Base-by-base conservation (phyloP, 78 protist genomes). In the Cavenderia fasciculata region DNA sequence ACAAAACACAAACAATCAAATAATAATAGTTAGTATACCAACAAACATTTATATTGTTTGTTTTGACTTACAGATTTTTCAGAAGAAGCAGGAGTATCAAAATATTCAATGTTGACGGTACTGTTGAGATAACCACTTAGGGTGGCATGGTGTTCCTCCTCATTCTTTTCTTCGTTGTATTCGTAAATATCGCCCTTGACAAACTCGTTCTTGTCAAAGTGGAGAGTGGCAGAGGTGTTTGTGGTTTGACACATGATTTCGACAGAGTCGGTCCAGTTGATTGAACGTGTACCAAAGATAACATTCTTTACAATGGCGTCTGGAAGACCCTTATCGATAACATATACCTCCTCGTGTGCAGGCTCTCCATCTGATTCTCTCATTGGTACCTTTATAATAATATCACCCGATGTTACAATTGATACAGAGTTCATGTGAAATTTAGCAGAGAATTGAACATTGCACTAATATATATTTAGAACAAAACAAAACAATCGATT, bases 401-500 rank as follows among this genome's bases (percentile, higher is more conserved):
- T 72, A 4, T 76, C 73, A 57, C 90, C 90, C 19, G 90, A 10
- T 16, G 90, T 82, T 19, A 82, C 79, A 40, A 82, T 51, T 51
- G 90, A 82, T 21, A 82, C 90, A 40, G 90, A 82, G 38, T 82
- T 82, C 90, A 82, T 82, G 46, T 82, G 90, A 29, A 82, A 82
- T 43, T 82, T 82, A 5, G 90, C 90, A 38, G 78, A 82, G 61
- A 82, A 82, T 68, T 82, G 90, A 18, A 82, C 78, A 56, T 68
- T 77, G 6, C 75, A 61, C 51, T 56, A 25, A 31, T 21, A 5
- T 2, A 25, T 21, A 40, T 36, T 63, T 34, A 6, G n/a, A n/a
- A n/a, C n/a, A n/a, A n/a, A n/a, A n/a, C n/a, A n/a, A n/a, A n/a
- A n/a, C n/a, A n/a, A n/a, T n/a, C n/a, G n/a, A n/a, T n/a, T n/a